Conservation (phyloP, 1,139 yeast species). For the Wickerhamiella infanticola region DNA sequence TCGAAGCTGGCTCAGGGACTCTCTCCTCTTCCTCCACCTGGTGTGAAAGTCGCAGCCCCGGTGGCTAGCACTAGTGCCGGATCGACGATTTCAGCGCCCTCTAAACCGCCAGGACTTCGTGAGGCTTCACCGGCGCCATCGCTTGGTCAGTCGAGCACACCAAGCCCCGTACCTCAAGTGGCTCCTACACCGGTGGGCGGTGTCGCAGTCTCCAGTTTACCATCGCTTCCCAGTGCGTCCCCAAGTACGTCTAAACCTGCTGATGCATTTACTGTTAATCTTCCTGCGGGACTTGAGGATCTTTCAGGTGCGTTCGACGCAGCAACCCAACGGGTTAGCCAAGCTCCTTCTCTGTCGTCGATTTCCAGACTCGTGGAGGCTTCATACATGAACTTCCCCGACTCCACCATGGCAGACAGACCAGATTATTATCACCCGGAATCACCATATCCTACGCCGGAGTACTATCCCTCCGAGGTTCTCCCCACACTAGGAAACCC, state of each 20-base stretch:
- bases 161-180: not conserved
- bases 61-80: not conserved
- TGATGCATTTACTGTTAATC: conserved; percentile 5
- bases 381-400: conserved; percentile 81
- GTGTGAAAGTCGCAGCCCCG: not conserved
- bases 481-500: conserved; percentile 28
- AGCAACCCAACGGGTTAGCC: conserved; percentile 30
- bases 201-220: not conserved
- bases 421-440: conserved; percentile 73
- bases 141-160: not conserved
- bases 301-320: conserved; percentile 32
- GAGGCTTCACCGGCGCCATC: not conserved
- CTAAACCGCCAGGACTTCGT: not conserved
- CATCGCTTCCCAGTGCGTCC: not conserved
- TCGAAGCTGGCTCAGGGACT: not conserved
- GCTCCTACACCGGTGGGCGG: not conserved
- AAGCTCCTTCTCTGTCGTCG: conserved; percentile 42
- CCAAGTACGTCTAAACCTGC: not conserved
- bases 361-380: conserved; percentile 50
- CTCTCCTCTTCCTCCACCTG: conserved; percentile 1
- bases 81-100: not conserved
- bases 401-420: conserved; percentile 76
- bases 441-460: conserved; percentile 78
- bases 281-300: conserved; percentile 37
- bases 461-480: conserved; percentile 88